phyloP scores from a whole-genome alignment of 352 stramenopile genomes.

The Phytophthora cajani region DNA sequence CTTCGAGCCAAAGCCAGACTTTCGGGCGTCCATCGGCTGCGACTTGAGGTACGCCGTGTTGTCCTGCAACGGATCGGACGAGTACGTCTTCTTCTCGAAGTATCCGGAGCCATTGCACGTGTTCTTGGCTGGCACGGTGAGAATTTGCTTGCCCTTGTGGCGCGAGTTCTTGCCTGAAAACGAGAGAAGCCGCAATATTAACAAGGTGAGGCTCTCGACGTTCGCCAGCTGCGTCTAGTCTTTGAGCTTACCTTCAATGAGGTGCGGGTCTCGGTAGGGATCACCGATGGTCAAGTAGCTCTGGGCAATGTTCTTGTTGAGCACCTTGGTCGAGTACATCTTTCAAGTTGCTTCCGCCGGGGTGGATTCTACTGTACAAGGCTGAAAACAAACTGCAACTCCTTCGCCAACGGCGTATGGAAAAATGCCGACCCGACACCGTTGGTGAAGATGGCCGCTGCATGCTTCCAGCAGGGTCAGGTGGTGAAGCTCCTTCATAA shows the following conservation, averaged over 20 bases:
- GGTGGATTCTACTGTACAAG: conserved; percentile 7
- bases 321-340: conserved; percentile 82
- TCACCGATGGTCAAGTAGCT: conserved; percentile 85
- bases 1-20: conserved; percentile 91
- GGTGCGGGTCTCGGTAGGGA: conserved; percentile 73
- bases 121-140: conserved; percentile 73
- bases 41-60: conserved; percentile 90
- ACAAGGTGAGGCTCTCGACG: neutral
- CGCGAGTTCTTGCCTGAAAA: conserved; percentile 61
- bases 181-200: neutral
- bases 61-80: conserved; percentile 87
- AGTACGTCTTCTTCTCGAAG: conserved; percentile 88
- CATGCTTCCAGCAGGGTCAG: conserved; percentile 16
- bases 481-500: conserved; percentile 21
- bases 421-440: conserved; percentile 8
- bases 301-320: conserved; percentile 84
- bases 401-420: conserved; percentile 10
- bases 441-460: neutral
- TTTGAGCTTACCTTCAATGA: conserved; percentile 54
- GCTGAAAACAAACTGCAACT: conserved; percentile 13
- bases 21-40: conserved; percentile 86
- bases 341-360: conserved; percentile 12
- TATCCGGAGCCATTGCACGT: conserved; percentile 85
- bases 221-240: neutral
- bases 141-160: conserved; percentile 83